These are phyloP conservation scores for Phialophora tarda DNA, from an alignment of 2,329 filamentous ascomycete genomes.

Conservation along the genomic window DNA sequence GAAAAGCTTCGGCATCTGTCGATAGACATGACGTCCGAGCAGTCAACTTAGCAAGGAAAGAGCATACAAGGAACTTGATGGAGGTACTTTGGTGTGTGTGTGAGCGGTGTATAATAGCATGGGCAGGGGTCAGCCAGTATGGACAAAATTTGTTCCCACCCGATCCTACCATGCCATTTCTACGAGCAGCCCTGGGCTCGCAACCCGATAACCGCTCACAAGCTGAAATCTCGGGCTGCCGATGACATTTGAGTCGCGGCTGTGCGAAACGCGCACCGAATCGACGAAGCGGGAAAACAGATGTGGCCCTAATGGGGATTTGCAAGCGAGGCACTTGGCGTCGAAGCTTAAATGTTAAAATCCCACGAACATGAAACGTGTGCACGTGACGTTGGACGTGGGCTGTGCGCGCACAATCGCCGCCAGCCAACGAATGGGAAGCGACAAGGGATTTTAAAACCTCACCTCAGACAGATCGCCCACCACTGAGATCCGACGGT, in stretches of 20 bases:
- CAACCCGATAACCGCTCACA: slow-evolving; percentile 1
- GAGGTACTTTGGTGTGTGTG: neutral
- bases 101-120: neutral
- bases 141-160: neutral
- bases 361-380: slow-evolving; percentile 8
- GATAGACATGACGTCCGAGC: neutral
- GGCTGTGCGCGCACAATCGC: slow-evolving; percentile 1
- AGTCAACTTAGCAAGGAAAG: neutral
- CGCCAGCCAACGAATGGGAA: neutral
- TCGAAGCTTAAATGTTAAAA: slow-evolving; percentile 15
- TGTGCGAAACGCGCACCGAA: neutral
- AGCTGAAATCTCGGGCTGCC: slow-evolving; percentile 1
- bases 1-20: no score
- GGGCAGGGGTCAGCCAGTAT: neutral
- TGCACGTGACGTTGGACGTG: neutral
- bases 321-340: slow-evolving; percentile 5
- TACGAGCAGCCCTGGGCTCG: no score
- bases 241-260: neutral
- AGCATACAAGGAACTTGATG: neutral
- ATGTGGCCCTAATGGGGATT: neutral
- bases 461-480: neutral
- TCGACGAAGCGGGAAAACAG: neutral
- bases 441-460: neutral
- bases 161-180: neutral
- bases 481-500: neutral